Evolutionary conservation across 352 stramenopile genomes (phyloP).

Genomic region (Globisporangium abappressorium): DNA sequence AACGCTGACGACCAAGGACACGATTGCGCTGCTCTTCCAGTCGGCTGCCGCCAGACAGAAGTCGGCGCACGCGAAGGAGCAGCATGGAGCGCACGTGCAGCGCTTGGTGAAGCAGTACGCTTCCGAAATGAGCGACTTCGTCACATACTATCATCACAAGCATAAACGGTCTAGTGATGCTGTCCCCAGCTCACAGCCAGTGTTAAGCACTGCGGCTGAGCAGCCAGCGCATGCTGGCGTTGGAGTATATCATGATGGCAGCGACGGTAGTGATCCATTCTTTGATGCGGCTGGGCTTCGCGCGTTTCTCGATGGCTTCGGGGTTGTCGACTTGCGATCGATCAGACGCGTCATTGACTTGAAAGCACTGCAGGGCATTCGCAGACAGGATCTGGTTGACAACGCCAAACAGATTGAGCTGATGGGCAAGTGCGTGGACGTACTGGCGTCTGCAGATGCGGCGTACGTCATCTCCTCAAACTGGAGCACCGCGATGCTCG

Average conservation of each 20-base stretch:
- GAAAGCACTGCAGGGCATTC: constrained; percentile 36
- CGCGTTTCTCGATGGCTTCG: constrained; percentile 43
- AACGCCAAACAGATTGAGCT: constrained; percentile 22
- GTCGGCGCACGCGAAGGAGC: neutral
- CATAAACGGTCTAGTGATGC: neutral
- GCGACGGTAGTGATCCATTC: neutral
- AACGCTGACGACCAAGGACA: constrained; percentile 61
- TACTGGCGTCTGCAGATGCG: constrained; percentile 19
- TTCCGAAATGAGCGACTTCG: constrained; percentile 23
- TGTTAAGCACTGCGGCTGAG: too few relatives aligned
- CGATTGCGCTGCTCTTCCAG: constrained; percentile 53
- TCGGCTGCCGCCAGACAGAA: constrained; percentile 13
- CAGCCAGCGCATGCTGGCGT: neutral
- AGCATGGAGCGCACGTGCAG: constrained; percentile 24
- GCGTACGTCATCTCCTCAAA: constrained; percentile 61
- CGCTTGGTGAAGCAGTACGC: constrained; percentile 36
- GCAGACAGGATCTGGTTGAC: constrained; percentile 10
- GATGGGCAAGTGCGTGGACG: constrained; percentile 28
- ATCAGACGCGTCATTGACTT: constrained; percentile 39
- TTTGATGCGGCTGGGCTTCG: constrained; percentile 39
- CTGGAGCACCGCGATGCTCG: constrained; percentile 58
- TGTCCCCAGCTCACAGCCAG: neutral
- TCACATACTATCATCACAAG: neutral
- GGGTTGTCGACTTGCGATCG: constrained; percentile 41
- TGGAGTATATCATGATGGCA: neutral